These are phyloP conservation scores for Pyrenula massariospora DNA, from an alignment of 495 filamentous ascomycete genomes.

Conservation along the genomic window DNA sequence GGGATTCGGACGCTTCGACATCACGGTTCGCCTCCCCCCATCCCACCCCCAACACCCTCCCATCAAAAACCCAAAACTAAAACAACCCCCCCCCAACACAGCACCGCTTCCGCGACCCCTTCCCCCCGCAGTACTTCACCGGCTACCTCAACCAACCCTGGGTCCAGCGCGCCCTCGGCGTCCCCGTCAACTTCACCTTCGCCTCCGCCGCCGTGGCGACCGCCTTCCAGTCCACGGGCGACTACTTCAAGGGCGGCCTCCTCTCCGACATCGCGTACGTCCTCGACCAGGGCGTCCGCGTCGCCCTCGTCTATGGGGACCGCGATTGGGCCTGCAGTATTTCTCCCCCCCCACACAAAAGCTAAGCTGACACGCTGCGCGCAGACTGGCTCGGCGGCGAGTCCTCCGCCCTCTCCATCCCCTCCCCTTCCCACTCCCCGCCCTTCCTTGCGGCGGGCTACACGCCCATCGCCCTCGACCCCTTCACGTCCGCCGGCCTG, in stretches of 20 bases:
- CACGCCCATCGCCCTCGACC: conserved; percentile 38
- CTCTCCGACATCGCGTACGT: conserved; percentile 30
- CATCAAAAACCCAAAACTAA: too few relatives aligned
- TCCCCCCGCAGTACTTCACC: conserved; percentile 45
- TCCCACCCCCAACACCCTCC: conserved; percentile 13
- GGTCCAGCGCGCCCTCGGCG: conserved; percentile 48
- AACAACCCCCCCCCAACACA: too few relatives aligned
- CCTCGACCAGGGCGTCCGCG: conserved; percentile 37
- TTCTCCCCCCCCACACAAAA: background rate
- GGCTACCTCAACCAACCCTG: conserved; percentile 44
- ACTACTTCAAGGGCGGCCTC: conserved; percentile 36
- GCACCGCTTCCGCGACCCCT: too few relatives aligned
- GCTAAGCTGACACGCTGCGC: background rate
- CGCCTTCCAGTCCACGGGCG: conserved; percentile 43
- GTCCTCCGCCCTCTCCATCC: conserved; percentile 33
- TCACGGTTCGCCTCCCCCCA: conserved; percentile 29
- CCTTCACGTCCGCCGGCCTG: conserved; percentile 34
- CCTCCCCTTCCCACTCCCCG: conserved; percentile 17
- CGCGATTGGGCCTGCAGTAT: conserved; percentile 51
- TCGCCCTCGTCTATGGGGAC: conserved; percentile 47
- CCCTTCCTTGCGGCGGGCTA: conserved; percentile 36
- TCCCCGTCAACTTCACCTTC: conserved; percentile 43
- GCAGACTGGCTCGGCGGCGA: conserved; percentile 44
- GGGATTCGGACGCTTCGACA: conserved; percentile 51
- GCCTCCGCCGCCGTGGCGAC: conserved; percentile 29